Base-by-base conservation (phyloP, 108 stramenopile species). In the Schizochytrium sp. region DNA sequence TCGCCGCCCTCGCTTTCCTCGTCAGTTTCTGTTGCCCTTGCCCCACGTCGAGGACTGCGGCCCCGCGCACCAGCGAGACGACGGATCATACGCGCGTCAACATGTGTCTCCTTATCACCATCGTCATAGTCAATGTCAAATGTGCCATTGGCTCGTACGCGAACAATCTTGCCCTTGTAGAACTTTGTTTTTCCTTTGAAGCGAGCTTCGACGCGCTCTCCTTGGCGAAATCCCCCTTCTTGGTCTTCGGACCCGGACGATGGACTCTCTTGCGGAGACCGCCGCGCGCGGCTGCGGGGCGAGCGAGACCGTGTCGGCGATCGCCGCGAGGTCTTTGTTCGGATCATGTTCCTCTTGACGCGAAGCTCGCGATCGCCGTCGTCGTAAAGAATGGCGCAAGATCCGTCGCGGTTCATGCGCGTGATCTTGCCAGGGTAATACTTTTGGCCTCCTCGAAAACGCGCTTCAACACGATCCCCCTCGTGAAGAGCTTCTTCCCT, bases 81-180 rank as follows among this genome's bases (percentile, higher is more conserved):
- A 6, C 76, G 76, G 25, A 91, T 60, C 23, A 51, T 4, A 14
- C 16, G 41, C 16, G 45, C 48, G 87, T 25, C 12, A 21, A 88
- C 72, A 25, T 47, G 48, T 4, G 60, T 76, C 58, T 89, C 92
- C 5, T 12, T n/a, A 4, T 90, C 91, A 41, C 90, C 90, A 41
- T 90, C 88, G 47, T 92, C 93, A 69, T 93, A 94, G 58, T 58
- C 5, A 0, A 94, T 87, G 87, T 91, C 91, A 44, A 91, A 94
- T 2, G 92, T 94, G 5, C 94, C 94, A 60, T 94, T 91, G 5
- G 45, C 25, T 23, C 89, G 88, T n/a, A 87, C 94, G 5, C 87
- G 28, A 6, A 4, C 43, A 45, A 94, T 91, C 58, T 69, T 89
- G 53, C 94, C 94, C 34, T 83, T 47, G 72, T 91, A 93, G 51